Percentiles rank a stretch among this genome's conserved stretches.
phyloP scores from a whole-genome alignment of 2,329 filamentous ascomycete genomes.

The Graphilbum ipis-grandicollis region DNA sequence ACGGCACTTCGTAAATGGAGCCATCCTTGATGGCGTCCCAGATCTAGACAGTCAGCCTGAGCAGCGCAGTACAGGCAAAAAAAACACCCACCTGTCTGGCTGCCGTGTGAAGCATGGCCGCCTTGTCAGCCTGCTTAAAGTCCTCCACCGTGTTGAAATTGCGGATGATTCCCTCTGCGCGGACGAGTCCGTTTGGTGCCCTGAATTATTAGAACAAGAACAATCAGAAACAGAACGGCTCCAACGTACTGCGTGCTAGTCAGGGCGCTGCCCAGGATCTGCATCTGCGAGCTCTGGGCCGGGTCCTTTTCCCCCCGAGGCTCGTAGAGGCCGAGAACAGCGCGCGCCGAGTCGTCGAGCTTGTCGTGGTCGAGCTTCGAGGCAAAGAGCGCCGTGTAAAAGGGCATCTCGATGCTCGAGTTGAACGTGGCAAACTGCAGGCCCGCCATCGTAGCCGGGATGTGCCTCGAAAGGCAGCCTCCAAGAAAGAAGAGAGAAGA shows the following conservation, averaged over 20 bases:
- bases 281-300: slow-evolving; percentile 70
- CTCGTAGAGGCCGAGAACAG: slow-evolving; percentile 78
- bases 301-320: slow-evolving; percentile 54
- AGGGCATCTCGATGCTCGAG: slow-evolving; percentile 87
- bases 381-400: slow-evolving; percentile 82
- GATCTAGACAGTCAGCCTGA: slow-evolving; percentile 46
- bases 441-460: slow-evolving; percentile 24
- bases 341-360: slow-evolving; percentile 81
- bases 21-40: slow-evolving; percentile 97
- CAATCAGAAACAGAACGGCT: background rate
- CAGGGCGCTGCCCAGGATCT: slow-evolving; percentile 74
- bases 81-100: slow-evolving; percentile 59
- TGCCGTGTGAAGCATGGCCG: slow-evolving; percentile 58
- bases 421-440: slow-evolving; percentile 72
- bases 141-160: slow-evolving; percentile 95
- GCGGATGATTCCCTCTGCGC: slow-evolving; percentile 84
- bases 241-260: slow-evolving; percentile 60
- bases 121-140: slow-evolving; percentile 71
- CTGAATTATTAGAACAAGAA: slow-evolving; percentile 1
- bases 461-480: no score
- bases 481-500: no score
- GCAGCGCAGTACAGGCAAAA: background rate
- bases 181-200: slow-evolving; percentile 48
- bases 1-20: slow-evolving; percentile 88
- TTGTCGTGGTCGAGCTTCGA: slow-evolving; percentile 95